Percentiles rank a stretch among this genome's conserved stretches.
Evolutionary conservation across 805 yeast genomes (phyloP).

Genomic region (Candida argentea): DNA sequence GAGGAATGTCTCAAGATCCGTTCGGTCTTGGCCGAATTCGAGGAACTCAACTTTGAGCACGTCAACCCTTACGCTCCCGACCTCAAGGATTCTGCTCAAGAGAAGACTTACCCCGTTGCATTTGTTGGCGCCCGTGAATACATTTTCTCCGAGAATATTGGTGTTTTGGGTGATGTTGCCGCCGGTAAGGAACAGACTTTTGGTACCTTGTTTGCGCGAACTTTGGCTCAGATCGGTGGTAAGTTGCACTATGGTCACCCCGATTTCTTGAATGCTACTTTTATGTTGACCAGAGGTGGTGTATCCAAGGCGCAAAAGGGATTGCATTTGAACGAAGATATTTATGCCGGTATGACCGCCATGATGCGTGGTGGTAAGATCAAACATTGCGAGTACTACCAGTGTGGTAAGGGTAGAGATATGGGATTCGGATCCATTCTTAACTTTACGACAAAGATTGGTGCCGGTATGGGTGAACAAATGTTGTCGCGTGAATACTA

Average conservation of each 20-base stretch:
- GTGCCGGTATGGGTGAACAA: slow-evolving; percentile 92
- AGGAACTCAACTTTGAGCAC: slow-evolving; percentile 65
- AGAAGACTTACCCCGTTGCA: slow-evolving; percentile 56
- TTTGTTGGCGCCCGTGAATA: slow-evolving; percentile 84
- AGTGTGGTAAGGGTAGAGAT: slow-evolving; percentile 89
- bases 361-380: slow-evolving; percentile 78
- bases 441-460: slow-evolving; percentile 80
- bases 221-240: slow-evolving; percentile 77
- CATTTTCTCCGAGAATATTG: slow-evolving; percentile 78
- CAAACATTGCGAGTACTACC: slow-evolving; percentile 79
- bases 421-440: slow-evolving; percentile 78
- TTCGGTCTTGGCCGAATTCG: slow-evolving; percentile 75
- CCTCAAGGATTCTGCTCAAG: slow-evolving; percentile 44
- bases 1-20: slow-evolving; percentile 81
- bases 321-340: slow-evolving; percentile 78
- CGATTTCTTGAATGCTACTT: slow-evolving; percentile 66
- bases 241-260: slow-evolving; percentile 86
- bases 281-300: slow-evolving; percentile 83
- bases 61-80: slow-evolving; percentile 75
- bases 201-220: slow-evolving; percentile 78
- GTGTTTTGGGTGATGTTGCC: slow-evolving; percentile 80
- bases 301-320: slow-evolving; percentile 83
- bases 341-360: slow-evolving; percentile 83
- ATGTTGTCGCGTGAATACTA: slow-evolving; percentile 78
- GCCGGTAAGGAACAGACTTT: slow-evolving; percentile 88